Conservation (phyloP, 306 rosid species). For the Echinosophora koreensis region DNA sequence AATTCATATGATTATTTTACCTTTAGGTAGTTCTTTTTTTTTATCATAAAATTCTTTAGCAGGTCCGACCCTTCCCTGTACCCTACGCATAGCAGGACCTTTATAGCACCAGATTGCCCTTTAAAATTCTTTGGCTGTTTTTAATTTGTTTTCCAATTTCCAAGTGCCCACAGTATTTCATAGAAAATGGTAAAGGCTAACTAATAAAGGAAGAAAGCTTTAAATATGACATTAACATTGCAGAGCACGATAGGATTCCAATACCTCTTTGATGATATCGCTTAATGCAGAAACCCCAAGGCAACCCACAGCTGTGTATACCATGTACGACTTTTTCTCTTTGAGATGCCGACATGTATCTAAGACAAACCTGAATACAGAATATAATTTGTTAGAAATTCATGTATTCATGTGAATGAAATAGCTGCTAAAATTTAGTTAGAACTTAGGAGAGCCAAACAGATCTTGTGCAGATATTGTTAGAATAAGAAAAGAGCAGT, state of each 20-base stretch:
- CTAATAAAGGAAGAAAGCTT: constrained; percentile 11
- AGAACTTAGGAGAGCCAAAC: neutral
- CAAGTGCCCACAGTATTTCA: constrained; percentile 38
- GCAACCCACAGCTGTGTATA: constrained; percentile 90
- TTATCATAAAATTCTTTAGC: neutral
- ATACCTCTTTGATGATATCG: constrained; percentile 88
- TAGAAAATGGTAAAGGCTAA: neutral
- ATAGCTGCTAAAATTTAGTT: neutral
- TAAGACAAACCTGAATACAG: constrained; percentile 75
- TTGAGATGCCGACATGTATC: constrained; percentile 71
- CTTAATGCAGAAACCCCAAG: constrained; percentile 78
- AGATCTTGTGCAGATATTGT: neutral
- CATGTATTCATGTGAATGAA: constrained; percentile 13
- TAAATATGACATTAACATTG: constrained; percentile 27
- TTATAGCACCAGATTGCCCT: too few species aligned
- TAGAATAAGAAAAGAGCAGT: neutral
- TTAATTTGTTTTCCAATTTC: constrained; percentile 13
- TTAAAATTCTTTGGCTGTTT: neutral
- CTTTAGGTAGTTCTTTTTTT: neutral
- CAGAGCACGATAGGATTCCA: constrained; percentile 26
- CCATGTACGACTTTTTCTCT: constrained; percentile 89
- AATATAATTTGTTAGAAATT: constrained; percentile 31
- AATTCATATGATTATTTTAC: constrained; percentile 2
- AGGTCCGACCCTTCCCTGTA: too few species aligned
- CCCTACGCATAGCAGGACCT: too few species aligned